Evolutionary conservation across 345 rosid genomes (phyloP).

Genomic region (Theobroma cacao): DNA sequence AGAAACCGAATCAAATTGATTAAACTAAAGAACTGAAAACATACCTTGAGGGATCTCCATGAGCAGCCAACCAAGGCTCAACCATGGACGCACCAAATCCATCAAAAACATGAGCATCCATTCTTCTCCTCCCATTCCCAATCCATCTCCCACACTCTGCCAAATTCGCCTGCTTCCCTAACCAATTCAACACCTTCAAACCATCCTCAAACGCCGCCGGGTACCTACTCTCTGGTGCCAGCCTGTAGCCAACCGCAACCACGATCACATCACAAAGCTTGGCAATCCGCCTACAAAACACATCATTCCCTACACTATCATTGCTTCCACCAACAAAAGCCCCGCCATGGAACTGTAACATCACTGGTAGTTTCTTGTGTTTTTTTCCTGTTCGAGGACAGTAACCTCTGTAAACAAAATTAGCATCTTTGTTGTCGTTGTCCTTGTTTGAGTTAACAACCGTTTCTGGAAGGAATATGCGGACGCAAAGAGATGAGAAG

Average conservation of each 20-base stretch:
- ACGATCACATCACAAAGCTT: constrained; percentile 77
- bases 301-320: constrained; percentile 59
- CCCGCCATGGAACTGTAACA: constrained; percentile 96
- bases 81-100: constrained; percentile 76
- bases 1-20: neutral
- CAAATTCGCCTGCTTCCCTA: constrained; percentile 73
- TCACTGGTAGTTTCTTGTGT: constrained; percentile 62
- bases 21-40: neutral
- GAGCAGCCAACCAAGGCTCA: constrained; percentile 87
- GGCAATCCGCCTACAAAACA: constrained; percentile 69
- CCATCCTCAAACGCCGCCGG: constrained; percentile 92
- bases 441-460: constrained; percentile 24
- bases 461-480: constrained; percentile 67
- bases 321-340: constrained; percentile 83
- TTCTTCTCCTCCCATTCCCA: constrained; percentile 34
- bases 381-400: constrained; percentile 38
- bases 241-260: constrained; percentile 80
- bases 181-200: constrained; percentile 73
- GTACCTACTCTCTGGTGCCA: constrained; percentile 76
- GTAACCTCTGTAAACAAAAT: constrained; percentile 56
- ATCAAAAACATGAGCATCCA: constrained; percentile 47
- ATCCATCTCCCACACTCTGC: constrained; percentile 45
- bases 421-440: constrained; percentile 21
- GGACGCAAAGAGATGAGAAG: constrained; percentile 54
- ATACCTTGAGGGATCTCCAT: constrained; percentile 68